Base-by-base conservation (phyloP, 1,284 basidiomycete species). In the Fomes fomentarius region DNA sequence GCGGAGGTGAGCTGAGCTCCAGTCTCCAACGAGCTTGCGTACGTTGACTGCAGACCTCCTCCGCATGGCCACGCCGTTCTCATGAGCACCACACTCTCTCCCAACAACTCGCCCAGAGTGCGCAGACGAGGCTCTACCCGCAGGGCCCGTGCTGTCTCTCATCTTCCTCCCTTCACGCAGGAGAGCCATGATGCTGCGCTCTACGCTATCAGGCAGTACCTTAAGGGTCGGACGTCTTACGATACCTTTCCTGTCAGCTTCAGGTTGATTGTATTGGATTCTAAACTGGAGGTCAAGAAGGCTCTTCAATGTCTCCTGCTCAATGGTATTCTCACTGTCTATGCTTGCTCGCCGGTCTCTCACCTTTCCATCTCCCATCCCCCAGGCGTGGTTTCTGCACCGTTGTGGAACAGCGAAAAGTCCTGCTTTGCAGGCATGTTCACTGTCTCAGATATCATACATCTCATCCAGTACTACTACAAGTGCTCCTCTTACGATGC, bases 211-310 rank as follows among this genome's bases (percentile, higher is more conserved):
- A 84, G 96, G 46, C 76, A 78, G 50, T 93, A 95, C 72, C 85
- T 98, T 71, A 90, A 86, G 66, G 86, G 88, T 52, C 83, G 93
- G 59, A 93, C 89, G 34, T 88, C 87, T 59, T 98, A 98, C 76
- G 96, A 98, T 72, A 94, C 95, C 24, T 95, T 98, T 63, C 96
- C 96, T 15, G 93, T 98, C 74, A 93, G 89, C 74, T 99, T 96
- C 74, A 83, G 97, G 61, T 81, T 99, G 63, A 98, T 99, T 68
- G 94, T 98, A 17, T 84, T 99, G 50, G 97, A 99, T 74, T 94
- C 90, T 47, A 91, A 94, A 70, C 81, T 98, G 63, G 94, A 91
- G 68, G 94, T 97, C 45, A 95, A 94, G 76, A 94, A 94, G 71
- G 94, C 94, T 10, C 73, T 98, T 14, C 90, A 93, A 61, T 96